Evolutionary conservation across 306 rosid genomes (phyloP), one percentile per base, ranked within the genome.

Genomic region (Alnus glutinosa): DNA sequence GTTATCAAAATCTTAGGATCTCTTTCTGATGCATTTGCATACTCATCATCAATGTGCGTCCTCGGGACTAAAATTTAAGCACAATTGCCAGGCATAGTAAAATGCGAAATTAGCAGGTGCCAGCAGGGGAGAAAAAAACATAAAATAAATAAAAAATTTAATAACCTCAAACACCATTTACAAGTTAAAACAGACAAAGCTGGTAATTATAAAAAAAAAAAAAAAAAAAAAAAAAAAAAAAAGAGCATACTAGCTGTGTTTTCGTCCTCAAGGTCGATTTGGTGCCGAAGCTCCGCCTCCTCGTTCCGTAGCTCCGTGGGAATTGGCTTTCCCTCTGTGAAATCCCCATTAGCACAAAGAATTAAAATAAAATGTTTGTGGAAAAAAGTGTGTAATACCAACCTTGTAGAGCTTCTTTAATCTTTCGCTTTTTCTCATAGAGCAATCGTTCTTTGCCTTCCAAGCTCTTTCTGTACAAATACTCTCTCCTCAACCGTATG

Each of bases 241-340:
- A 0, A 4, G 49, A 46, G 19, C 79, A 70, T 85, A 92, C 98
- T 94, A 42, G 97, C 92, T 1, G 93, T 90, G 79, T 83, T 82
- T 57, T 91, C 93, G 19, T 95, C 98, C 79, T 90, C 98, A 2
- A 92, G 89, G 73, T 95, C 98, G 55, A 95, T 92, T 80, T 91
- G 89, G 5, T 88, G 89, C 18, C 97, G 96, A 83, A 95, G 94
- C 7, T 90, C 88, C 0, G 92, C 97, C 81, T 95, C 98, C 83
- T 92, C 98, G 14, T 91, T 95, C 18, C 94, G 84, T 8, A 95
- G 96, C 85, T 95, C 98, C 70, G 97, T 95, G 42, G 98, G 98
- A 74, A 95, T 89, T 1, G 97, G 94, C 48, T 90, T 92, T 19
- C 98, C 98, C 85, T 92, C 98, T 95, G 84, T 81, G 70, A 80